Percentiles rank a stretch among this genome's conserved stretches.
Evolutionary conservation across 148 eudicot genomes (phyloP).

Genomic region (Silene conica): DNA sequence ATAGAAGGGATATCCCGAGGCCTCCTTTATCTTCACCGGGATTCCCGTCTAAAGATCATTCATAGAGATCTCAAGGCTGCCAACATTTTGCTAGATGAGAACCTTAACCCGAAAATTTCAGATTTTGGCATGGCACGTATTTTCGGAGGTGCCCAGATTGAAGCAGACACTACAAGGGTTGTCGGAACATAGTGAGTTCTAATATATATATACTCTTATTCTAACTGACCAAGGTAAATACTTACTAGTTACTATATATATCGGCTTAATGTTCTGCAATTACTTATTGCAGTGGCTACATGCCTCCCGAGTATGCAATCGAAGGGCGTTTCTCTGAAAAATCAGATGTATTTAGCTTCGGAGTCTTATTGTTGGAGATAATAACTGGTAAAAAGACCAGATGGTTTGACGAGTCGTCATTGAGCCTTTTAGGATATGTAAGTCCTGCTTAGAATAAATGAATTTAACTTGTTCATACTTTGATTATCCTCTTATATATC

Average conservation of each 20-base stretch:
- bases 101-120: constrained; percentile 28
- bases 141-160: constrained; percentile 27
- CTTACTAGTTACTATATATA: not conserved
- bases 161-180: constrained; percentile 28
- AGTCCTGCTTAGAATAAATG: not conserved
- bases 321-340: constrained; percentile 31
- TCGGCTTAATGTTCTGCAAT: not conserved
- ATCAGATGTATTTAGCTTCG: constrained; percentile 32
- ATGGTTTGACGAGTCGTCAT: constrained; percentile 13
- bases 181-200: constrained; percentile 30
- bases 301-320: constrained; percentile 34
- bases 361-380: constrained; percentile 31
- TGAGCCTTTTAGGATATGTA: constrained; percentile 29
- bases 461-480: not conserved
- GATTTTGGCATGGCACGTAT: constrained; percentile 45
- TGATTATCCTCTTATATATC: not conserved
- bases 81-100: constrained; percentile 13
- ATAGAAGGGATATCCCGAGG: constrained; percentile 30
- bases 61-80: constrained; percentile 20
- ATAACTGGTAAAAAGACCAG: constrained; percentile 24
- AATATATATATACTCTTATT: not conserved
- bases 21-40: constrained; percentile 24
- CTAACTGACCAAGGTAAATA: not conserved
- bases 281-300: constrained; percentile 24
- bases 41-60: constrained; percentile 21